Base-by-base conservation (phyloP, 768 basidiomycete species). In the Daedaleopsis nitida region DNA sequence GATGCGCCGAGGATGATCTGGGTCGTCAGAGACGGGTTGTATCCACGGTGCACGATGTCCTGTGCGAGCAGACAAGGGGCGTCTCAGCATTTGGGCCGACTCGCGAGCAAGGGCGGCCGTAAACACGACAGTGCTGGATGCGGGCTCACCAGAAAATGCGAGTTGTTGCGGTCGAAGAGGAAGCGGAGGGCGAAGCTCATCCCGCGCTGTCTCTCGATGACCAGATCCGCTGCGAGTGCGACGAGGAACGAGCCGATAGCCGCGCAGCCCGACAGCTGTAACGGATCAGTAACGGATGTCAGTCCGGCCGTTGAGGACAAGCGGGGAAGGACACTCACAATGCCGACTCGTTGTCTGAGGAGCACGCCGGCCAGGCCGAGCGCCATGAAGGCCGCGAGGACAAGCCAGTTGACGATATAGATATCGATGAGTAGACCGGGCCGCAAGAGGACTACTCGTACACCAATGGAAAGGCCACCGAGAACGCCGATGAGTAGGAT, bases 141-240 rank as follows among this genome's bases (percentile, higher is more conserved):
- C 12, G 7, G 32, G 35, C 83, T 59, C 62, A 88, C 86, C 59
- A 78, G 74, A 54, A 76, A 70, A 72, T 89, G 88, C 27, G 81
- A 78, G 11, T 75, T 67, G 65, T 89, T 89, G 47, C 83, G 76
- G 67, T 89, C 88, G 60, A 88, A 80, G 14, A 89, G 76, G 65
- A 79, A 83, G 21, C 88, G 80, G 34, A 89, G 76, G 2, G 87
- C 88, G 21, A 81, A 74, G 65, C 86, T 86, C 78, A 88, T 80
- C 6, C 88, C 88, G 6, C 74, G 72, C 66, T 89, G 87, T 64
- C 79, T 75, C 61, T 87, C 78, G 52, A 87, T 55, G 50, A 80
- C 69, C 5, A 89, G 75, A 70, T 89, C 88, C 12, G 83, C 66
- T 21, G 80, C 86, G 10, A 89, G 77, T 32, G 69, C 79, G 14